Base-by-base conservation (phyloP, 257 asterid genomes). In the Rhazya stricta region DNA sequence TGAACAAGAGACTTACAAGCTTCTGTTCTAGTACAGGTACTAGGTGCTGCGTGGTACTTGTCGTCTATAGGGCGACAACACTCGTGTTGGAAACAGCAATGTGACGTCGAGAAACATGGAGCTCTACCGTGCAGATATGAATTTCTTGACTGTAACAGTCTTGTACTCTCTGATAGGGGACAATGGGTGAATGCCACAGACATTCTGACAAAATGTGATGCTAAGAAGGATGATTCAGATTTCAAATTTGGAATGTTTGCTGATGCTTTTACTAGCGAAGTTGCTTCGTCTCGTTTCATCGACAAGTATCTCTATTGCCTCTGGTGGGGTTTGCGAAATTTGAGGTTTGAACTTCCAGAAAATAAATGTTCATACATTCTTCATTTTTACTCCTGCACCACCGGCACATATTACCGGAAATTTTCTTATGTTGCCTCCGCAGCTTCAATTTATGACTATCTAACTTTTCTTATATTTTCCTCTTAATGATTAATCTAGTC, bases 251-350 rank as follows among this genome's bases (percentile, higher is more conserved):
- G 99, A 69, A 92, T 95, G 88, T 95, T 95, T 63, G 96, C 98
- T n/a, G 90, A 85, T 78, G 98, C 99, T 69, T 92, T 95, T 67
- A 92, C 89, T 0, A 88, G 92, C 66, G 76, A 87, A 74, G 99
- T 95, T 43, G 92, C 98, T 81, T 84, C 97, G 1, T 81, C 99
- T 13, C 41, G 62, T 27, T 92, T 91, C 85, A 6, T 86, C 19
- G 88, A 88, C 75, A 92, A 92, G 87, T 92, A 92, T 83, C 81
- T 92, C 16, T 91, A 92, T 79, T 89, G 98, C 86, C 96, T 95
- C 34, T 95, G 99, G 99, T 92, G 99, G 99, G 99, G 99, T 73
- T 84, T 95, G 74, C 84, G 98, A 80, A 95, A 95, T 80, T 83
- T 95, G 86, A 92, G 99, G 98, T 94, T 43, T 67, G 84, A 43